A percentile compares a stretch with the other conserved stretches of the same genome.
Evolutionary conservation across 805 yeast genomes (phyloP).

Genomic region (Teunomyces cretensis): DNA sequence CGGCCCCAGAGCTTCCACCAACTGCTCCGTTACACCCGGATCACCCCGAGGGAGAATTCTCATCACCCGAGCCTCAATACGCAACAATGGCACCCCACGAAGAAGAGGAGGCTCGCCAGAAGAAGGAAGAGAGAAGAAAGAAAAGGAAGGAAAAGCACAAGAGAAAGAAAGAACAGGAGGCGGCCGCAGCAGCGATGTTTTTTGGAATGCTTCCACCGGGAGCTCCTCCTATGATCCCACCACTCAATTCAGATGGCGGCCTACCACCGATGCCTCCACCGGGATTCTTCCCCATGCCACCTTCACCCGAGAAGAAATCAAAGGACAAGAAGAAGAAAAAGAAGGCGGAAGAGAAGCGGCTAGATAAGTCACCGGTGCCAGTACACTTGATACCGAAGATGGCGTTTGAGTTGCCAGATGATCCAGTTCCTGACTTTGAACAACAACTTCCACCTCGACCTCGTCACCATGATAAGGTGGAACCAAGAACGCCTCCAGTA

Average conservation of each 20-base stretch:
- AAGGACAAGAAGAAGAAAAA: constrained; percentile 15
- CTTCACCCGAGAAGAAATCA: constrained; percentile 8
- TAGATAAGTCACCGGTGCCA: background rate
- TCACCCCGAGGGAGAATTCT: background rate
- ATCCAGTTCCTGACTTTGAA: background rate
- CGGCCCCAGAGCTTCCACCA: background rate
- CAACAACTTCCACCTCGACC: background rate
- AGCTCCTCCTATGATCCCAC: constrained; percentile 6
- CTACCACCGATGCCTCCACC: constrained; percentile 11
- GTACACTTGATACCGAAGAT: background rate
- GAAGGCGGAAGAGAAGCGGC: constrained; percentile 7
- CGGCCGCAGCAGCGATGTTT: constrained; percentile 11
- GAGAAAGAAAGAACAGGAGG: constrained; percentile 7
- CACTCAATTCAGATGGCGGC: constrained; percentile 8
- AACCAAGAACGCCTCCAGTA: no score
- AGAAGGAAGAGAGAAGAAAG: constrained; percentile 17
- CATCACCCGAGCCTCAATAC: background rate
- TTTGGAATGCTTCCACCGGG: constrained; percentile 7
- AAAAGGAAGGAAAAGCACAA: constrained; percentile 16
- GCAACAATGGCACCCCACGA: background rate
- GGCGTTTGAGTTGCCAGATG: background rate
- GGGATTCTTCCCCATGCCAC: constrained; percentile 11
- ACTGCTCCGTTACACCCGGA: background rate
- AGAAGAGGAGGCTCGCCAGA: constrained; percentile 14
- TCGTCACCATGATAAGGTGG: background rate